A percentile compares a stretch with the other conserved stretches of the same genome.
These are phyloP conservation scores for Penicillium cosmopolitanum DNA, from an alignment of 495 filamentous ascomycete species.

Conservation along the genomic window DNA sequence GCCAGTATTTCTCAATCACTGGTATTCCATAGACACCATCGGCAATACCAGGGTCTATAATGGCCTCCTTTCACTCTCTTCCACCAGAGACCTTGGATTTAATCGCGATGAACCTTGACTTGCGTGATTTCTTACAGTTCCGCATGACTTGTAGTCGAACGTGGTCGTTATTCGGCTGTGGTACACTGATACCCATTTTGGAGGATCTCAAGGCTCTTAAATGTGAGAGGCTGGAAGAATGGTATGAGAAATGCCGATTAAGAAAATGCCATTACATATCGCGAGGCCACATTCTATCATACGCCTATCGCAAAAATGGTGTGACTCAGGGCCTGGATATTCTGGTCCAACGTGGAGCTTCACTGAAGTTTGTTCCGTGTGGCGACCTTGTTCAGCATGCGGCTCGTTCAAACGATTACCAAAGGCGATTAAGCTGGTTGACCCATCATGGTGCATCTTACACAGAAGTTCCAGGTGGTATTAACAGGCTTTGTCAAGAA, in stretches of 20 bases:
- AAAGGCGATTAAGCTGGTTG: constrained; percentile 6
- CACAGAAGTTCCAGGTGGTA: constrained; percentile 4
- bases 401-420: constrained; percentile 8
- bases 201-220: neutral
- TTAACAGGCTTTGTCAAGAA: constrained; percentile 1
- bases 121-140: too few relatives aligned
- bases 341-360: constrained; percentile 10
- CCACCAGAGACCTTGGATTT: too few relatives aligned
- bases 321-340: constrained; percentile 4
- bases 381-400: constrained; percentile 6
- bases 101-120: too few relatives aligned
- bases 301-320: constrained; percentile 10
- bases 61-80: too few relatives aligned
- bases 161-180: too few relatives aligned
- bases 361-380: constrained; percentile 9
- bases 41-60: too few relatives aligned
- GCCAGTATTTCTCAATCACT: too few relatives aligned
- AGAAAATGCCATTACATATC: constrained; percentile 15
- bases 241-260: neutral
- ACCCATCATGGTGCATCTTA: constrained; percentile 7
- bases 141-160: too few relatives aligned
- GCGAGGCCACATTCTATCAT: constrained; percentile 12
- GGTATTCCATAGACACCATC: too few relatives aligned
- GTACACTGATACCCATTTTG: neutral
- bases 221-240: neutral